Evolutionary conservation across 345 rosid species (phyloP).

Genomic region (Erucastrum elatum): DNA sequence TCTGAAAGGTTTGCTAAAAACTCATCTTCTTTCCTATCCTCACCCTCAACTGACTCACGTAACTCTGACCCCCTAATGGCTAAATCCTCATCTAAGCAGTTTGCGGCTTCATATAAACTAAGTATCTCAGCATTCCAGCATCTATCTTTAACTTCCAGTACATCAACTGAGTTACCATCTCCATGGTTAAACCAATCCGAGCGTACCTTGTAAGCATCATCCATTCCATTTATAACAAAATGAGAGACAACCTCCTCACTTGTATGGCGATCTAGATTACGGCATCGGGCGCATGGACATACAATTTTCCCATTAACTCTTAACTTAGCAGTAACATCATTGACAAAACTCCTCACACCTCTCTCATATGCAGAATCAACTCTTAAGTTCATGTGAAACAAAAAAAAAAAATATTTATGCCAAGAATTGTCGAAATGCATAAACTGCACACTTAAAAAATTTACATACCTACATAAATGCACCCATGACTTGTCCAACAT

Average conservation of each 20-base stretch:
- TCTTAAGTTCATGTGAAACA: background rate
- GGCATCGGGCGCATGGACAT: background rate
- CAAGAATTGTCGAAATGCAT: background rate
- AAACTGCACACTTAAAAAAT: background rate
- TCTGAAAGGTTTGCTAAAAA: background rate
- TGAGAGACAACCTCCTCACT: background rate
- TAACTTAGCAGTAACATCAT: background rate
- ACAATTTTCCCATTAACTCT: background rate
- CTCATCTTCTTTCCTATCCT: background rate
- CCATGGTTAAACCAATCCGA: background rate
- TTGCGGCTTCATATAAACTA: background rate
- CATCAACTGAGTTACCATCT: background rate
- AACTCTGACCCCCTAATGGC: background rate
- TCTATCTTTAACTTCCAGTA: background rate
- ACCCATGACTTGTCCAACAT: background rate
- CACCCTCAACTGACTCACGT: background rate
- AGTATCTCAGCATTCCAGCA: background rate
- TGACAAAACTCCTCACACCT: background rate
- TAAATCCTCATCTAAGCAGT: background rate
- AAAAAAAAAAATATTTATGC: background rate
- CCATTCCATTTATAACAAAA: background rate
- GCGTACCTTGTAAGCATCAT: background rate
- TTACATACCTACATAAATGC: background rate
- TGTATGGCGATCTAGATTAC: background rate
- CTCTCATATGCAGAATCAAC: background rate